phyloP scores from a whole-genome alignment of 1,284 basidiomycete genomes.

The Ustilago shanxiensis region DNA sequence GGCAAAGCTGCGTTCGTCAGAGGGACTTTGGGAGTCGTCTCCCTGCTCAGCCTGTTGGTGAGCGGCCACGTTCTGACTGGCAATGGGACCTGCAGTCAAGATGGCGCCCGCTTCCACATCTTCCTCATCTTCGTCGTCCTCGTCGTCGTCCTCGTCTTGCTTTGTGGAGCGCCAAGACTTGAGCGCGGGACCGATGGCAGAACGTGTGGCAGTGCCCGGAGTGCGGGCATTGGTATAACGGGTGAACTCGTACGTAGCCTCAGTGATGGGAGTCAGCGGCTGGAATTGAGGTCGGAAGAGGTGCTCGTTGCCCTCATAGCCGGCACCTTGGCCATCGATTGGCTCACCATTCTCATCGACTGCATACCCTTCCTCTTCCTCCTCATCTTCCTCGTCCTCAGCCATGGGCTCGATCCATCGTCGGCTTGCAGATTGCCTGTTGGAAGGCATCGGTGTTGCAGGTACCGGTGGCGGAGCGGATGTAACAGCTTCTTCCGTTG shows the following conservation, averaged over 20 bases:
- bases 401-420: constrained; percentile 54
- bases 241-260: constrained; percentile 62
- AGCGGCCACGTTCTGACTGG: neutral
- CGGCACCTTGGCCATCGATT: constrained; percentile 15
- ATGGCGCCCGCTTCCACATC: constrained; percentile 7
- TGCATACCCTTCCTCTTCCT: constrained; percentile 30
- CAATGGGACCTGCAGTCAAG: constrained; percentile 29
- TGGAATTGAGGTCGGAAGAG: constrained; percentile 54
- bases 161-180: constrained; percentile 21
- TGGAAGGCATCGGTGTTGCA: constrained; percentile 48
- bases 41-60: constrained; percentile 7
- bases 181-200: constrained; percentile 24
- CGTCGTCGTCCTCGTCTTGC: constrained; percentile 25
- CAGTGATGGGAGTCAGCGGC: constrained; percentile 65
- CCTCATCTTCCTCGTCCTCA: constrained; percentile 52
- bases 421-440: constrained; percentile 37
- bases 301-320: constrained; percentile 32
- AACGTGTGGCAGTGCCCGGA: constrained; percentile 48
- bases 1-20: constrained; percentile 44
- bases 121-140: constrained; percentile 29
- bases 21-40: constrained; percentile 29
- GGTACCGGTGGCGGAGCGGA: constrained; percentile 11
- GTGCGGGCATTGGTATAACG: constrained; percentile 57
- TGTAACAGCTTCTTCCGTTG: neutral
- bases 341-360: constrained; percentile 29